Evolutionary conservation across 148 eudicot genomes (phyloP), one percentile per base, ranked within the genome.

Genomic region (Dysphania ambrosioides): DNA sequence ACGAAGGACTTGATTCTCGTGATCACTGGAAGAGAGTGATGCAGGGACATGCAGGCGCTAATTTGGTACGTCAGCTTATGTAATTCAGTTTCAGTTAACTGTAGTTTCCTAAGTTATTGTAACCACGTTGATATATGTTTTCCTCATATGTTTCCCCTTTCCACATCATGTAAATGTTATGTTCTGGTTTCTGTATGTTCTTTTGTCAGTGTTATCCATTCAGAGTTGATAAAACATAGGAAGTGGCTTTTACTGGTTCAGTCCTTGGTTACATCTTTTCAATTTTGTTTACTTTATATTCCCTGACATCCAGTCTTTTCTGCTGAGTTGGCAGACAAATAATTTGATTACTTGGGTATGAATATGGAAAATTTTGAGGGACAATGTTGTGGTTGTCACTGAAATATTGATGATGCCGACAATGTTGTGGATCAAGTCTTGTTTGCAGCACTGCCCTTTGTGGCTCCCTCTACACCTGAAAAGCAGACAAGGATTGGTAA

Each of bases 31-130:
- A 82, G 79, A 79, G 99, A 74, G 99, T 92, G 74, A 95, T 95
- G 99, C 99, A 92, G 82, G 99, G 99, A 40, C 99, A 95, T 85
- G 97, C 97, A 34, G 99, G 99, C 53, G 94, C 99, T 75, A 95
- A 92, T 81, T 59, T 95, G 97, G 97, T 95, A 75, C 77, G 83
- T 65, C 66, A 16, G 30, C 62, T 21, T 15, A 72, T 60, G 74
- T 53, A 61, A 26, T 35, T 62, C 49, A 4, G 49, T 56, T 24
- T 64, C 27, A 5, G 47, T 26, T 29, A 0, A n/a, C 38, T 56
- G 40, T 30, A 1, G 31, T 40, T 49, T 13, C 38, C 21, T 23
- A 35, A 60, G 66, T 69, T 35, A 16, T 41, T 29, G 66, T 23
- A 5, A 49, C 47, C 29, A 4, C 11, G 12, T 40, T n/a, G n/a